Base-by-base conservation (phyloP, 2,329 filamentous ascomycete species). In the Talaromyces sp. region DNA sequence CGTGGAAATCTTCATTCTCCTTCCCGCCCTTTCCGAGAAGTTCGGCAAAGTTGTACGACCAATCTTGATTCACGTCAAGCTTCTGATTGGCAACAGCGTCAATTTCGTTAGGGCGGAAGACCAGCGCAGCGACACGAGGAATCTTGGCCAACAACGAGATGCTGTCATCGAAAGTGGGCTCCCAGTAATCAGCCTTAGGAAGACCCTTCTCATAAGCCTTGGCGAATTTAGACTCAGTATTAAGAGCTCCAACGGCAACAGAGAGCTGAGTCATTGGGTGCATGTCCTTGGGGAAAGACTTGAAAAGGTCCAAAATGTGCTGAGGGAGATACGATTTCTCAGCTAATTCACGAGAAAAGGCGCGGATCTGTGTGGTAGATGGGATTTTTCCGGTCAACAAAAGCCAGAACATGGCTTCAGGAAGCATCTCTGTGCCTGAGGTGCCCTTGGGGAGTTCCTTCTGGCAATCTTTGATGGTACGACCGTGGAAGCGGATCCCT, bases 341-440 rank as follows among this genome's bases (percentile, higher is more conserved):
- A 60, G 95, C 95, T 27, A 98, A 84, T 78, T 98, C 90, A 65
- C 89, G 87, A 56, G 92, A 96, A 72, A 99, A 88, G 52, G 81
- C 83, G 72, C 94, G 91, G 68, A 95, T 87, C 79, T 99, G 95
- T 68, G 82, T 82, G 24, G 88, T 90, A 1, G 90, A 91, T 27
- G 95, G 95, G 24, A 98, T 91, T 79, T 96, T 86, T 66, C 95
- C 95, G 10, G 95, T 99, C 71, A 99, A 84, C 60, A 99, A 88
- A 48, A 98, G 88, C 95, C 95, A 99, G 85, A 99, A 99, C 95
- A 99, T 99, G 79, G 94, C 89, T 81, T 99, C 95, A 57, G 95
- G 95, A 13, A 98, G 87, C 95, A 98, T 99, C 82, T 98, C 94
- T 6, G 92, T 96, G 73, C 94, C 78, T 2, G 90, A 87, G 66